A percentile compares a stretch with the other conserved stretches of the same genome.
These are phyloP conservation scores for Pleurotus giganteus DNA, from an alignment of 768 basidiomycete species.

Conservation along the genomic window DNA sequence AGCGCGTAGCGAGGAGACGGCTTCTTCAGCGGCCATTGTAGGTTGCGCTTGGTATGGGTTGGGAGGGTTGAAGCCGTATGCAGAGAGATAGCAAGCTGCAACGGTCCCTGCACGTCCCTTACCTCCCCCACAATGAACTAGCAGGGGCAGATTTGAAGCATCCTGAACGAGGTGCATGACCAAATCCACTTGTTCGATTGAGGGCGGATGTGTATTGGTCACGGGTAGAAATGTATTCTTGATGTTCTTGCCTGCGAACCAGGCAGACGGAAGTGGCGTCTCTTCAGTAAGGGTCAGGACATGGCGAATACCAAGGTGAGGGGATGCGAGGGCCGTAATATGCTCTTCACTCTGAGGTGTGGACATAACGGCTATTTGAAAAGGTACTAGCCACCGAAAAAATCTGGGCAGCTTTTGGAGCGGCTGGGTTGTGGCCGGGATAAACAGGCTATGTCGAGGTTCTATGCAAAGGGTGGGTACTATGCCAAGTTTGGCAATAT, in stretches of 20 bases:
- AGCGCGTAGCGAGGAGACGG: constrained; percentile 43
- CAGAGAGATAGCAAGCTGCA: constrained; percentile 57
- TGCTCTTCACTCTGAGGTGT: constrained; percentile 52
- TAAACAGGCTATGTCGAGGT: constrained; percentile 36
- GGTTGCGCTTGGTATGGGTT: constrained; percentile 41
- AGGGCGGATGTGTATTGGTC: constrained; percentile 50
- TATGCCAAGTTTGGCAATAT: constrained; percentile 28
- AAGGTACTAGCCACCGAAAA: constrained; percentile 63
- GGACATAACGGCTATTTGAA: constrained; percentile 58
- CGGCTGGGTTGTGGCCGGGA: constrained; percentile 25
- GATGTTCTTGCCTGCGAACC: constrained; percentile 45
- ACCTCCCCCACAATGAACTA: constrained; percentile 63
- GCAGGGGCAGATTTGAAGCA: constrained; percentile 41
- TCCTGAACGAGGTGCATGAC: constrained; percentile 47
- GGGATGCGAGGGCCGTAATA: constrained; percentile 43
- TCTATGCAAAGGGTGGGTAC: constrained; percentile 39
- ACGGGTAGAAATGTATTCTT: constrained; percentile 57
- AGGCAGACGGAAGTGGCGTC: constrained; percentile 41
- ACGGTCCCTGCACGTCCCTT: constrained; percentile 64
- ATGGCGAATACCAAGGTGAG: constrained; percentile 51
- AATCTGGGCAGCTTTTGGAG: constrained; percentile 51
- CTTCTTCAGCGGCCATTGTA: constrained; percentile 44
- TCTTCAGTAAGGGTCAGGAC: constrained; percentile 61
- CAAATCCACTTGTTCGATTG: constrained; percentile 60
- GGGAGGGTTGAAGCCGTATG: constrained; percentile 51